These are phyloP conservation scores for Penicillium vulpinum DNA, from an alignment of 2,329 filamentous ascomycete genomes.

Conservation along the genomic window DNA sequence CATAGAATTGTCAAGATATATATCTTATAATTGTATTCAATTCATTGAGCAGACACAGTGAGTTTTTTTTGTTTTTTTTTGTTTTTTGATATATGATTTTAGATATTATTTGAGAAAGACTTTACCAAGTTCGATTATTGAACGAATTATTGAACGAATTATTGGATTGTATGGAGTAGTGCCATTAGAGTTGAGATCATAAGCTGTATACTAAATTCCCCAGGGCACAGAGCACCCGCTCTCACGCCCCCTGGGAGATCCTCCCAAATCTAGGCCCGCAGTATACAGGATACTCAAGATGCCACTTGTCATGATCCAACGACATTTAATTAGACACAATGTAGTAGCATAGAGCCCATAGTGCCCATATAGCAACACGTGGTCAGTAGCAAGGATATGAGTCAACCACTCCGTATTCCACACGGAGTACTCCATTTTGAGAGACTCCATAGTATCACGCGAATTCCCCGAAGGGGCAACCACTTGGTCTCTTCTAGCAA, in stretches of 20 bases:
- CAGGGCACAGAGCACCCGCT: neutral
- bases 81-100: neutral
- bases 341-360: neutral
- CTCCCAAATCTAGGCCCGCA: constrained; percentile 2
- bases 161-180: neutral
- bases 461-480: constrained; percentile 5
- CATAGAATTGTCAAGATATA: neutral
- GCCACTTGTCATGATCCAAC: constrained; percentile 8
- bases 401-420: too few species aligned
- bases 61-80: too few species aligned
- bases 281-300: neutral
- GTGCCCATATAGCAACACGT: neutral
- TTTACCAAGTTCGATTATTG: neutral
- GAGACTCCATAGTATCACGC: too few species aligned
- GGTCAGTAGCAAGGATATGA: constrained; percentile 6
- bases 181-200: neutral
- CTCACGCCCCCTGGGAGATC: constrained; percentile 16
- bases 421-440: too few species aligned
- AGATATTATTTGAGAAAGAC: neutral
- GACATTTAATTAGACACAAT: neutral
- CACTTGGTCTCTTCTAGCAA: constrained; percentile 31
- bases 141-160: neutral
- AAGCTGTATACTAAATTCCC: neutral
- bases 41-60: neutral
- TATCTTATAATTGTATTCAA: neutral